Conservation (phyloP, 345 rosid genomes). For the Arabidopsis suecica region DNA sequence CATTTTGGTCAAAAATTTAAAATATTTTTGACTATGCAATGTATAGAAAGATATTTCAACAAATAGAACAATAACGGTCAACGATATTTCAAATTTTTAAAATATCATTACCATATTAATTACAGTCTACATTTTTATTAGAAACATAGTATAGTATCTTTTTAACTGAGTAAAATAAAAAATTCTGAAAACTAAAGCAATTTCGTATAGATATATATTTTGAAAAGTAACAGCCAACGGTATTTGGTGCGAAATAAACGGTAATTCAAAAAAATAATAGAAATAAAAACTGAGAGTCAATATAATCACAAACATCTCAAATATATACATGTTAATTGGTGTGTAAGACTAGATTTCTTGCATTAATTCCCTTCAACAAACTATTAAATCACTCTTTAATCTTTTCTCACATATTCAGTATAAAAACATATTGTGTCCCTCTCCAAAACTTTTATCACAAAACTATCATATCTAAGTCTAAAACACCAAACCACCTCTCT, state of each 20-base stretch:
- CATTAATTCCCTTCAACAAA: not conserved
- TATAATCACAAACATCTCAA: not conserved
- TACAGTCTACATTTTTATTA: too few relatives aligned
- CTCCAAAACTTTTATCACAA: too few relatives aligned
- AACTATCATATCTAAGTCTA: not conserved
- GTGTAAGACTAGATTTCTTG: not conserved
- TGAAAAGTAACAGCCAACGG: not conserved
- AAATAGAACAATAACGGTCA: not conserved
- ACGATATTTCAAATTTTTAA: not conserved
- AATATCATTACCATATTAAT: not conserved
- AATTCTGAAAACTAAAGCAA: too few relatives aligned
- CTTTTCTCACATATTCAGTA: too few relatives aligned
- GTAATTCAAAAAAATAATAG: not conserved
- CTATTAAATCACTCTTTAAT: not conserved
- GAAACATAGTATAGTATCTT: not conserved
- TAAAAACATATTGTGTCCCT: not conserved
- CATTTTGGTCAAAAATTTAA: not conserved
- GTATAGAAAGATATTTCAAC: not conserved
- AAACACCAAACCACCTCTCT: not conserved
- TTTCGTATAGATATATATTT: not conserved
- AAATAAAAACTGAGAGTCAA: not conserved
- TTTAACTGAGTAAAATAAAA: too few relatives aligned
- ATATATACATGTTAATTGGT: not conserved
- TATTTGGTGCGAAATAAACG: not conserved
- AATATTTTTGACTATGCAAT: not conserved